These are phyloP conservation scores for Epichloe gansuensis DNA, from an alignment of 2,329 filamentous ascomycete genomes.

Conservation along the genomic window DNA sequence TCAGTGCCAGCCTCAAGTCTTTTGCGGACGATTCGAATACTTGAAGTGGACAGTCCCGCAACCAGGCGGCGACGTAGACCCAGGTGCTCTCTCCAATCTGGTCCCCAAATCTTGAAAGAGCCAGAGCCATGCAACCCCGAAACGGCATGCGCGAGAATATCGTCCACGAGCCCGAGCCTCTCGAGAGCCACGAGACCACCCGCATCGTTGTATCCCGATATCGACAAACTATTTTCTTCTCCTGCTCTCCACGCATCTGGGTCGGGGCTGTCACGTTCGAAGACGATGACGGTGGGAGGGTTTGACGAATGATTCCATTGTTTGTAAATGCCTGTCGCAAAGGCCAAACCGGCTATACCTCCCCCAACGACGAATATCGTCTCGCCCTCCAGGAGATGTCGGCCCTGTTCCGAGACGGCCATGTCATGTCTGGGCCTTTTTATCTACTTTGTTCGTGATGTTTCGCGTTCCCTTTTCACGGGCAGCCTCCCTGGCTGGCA, in stretches of 20 bases:
- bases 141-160: slow-evolving; percentile 18
- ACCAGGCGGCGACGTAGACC: slow-evolving; percentile 18
- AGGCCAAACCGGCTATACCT: slow-evolving; percentile 30
- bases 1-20: not conserved
- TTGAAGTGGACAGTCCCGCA: slow-evolving; percentile 18
- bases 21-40: not conserved
- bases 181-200: slow-evolving; percentile 25
- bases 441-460: no score
- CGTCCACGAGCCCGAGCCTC: slow-evolving; percentile 26
- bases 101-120: slow-evolving; percentile 28
- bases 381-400: slow-evolving; percentile 26
- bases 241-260: slow-evolving; percentile 17
- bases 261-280: slow-evolving; percentile 27
- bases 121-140: slow-evolving; percentile 18
- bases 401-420: slow-evolving; percentile 4
- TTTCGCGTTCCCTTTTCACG: not conserved
- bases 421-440: slow-evolving; percentile 1
- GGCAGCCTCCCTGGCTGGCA: not conserved
- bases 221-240: slow-evolving; percentile 24
- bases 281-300: slow-evolving; percentile 24
- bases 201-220: slow-evolving; percentile 21
- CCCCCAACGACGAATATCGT: slow-evolving; percentile 32
- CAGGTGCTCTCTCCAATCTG: slow-evolving; percentile 22
- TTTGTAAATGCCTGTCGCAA: slow-evolving; percentile 26
- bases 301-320: slow-evolving; percentile 20